Base-by-base conservation (phyloP, 2,329 filamentous ascomycete species). In the Fusarium coicis region DNA sequence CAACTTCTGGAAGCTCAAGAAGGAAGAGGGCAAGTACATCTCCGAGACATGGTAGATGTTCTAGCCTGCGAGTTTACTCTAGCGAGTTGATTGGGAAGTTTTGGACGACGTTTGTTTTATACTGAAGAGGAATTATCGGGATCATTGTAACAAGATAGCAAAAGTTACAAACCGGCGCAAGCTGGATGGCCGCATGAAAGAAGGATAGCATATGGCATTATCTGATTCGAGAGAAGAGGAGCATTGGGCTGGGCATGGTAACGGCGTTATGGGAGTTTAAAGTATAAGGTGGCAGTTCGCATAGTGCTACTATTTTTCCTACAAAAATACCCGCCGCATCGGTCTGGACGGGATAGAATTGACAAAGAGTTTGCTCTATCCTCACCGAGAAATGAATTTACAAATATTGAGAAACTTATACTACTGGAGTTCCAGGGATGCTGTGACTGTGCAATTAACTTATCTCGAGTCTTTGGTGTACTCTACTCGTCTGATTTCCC, bases 1-100 rank as follows among this genome's bases (percentile, higher is more conserved):
- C 80, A 90, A 92, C 73, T 99, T 98, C 81, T 98, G 96, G 96
- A 85, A 91, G 50, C 87, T 93, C 77, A 98, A 98, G 90, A 96
- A 93, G 86, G 92, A 95, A 75, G 94, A 91, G 32, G 95, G 95
- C 8, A 95, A 98, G 84, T 99, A 98, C 81, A 97, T 98, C 87
- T 94, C 96, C 66, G 95, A 92, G 84, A 92, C 90, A 10, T 92
- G 90, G 90, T 92, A 78, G 78, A 67, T 50, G 12, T 9, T 15
- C 10, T 19, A 9, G 12, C 21, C 32, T 12, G 26, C 18, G 6
- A 26, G 14, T 36, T 11, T n/a, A 34, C 28, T 36, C 53, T 37
- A 37, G n/a, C n/a, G 47, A 59, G 36, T 46, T 26, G 37, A 57
- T 28, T 23, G 26, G 46, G 40, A 23, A 23, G 23, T 40, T 34